Conservation (phyloP, 495 filamentous ascomycete genomes). For the Neurospora sp. region DNA sequence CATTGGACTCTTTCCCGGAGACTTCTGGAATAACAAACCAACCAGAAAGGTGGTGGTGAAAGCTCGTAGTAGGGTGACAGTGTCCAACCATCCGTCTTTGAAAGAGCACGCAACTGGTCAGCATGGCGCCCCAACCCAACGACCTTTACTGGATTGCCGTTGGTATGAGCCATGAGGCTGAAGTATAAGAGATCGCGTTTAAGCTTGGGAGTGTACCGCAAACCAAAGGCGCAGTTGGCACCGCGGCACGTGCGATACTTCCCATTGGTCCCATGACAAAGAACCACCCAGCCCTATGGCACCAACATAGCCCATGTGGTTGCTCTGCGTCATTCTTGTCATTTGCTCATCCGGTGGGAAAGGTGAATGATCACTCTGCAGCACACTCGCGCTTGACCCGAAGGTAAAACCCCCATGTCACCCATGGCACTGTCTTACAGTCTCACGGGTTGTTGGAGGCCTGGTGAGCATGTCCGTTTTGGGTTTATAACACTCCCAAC, state of each 20-base stretch:
- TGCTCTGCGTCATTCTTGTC: not conserved
- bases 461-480: not conserved
- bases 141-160: not conserved
- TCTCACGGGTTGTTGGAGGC: not conserved
- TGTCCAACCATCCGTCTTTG: not conserved
- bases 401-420: not conserved
- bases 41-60: not conserved
- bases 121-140: not conserved
- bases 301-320: not conserved
- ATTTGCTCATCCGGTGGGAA: not conserved
- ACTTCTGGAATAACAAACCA: not conserved
- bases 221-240: not conserved
- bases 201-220: not conserved
- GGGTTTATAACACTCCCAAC: not conserved
- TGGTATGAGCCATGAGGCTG: not conserved
- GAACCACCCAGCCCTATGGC: not conserved
- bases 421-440: not conserved
- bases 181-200: not conserved
- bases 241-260: not conserved
- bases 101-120: not conserved
- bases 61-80: not conserved
- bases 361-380: not conserved
- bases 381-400: not conserved
- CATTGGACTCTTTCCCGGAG: not conserved
- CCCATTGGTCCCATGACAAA: not conserved